A percentile compares a stretch with the other conserved stretches of the same genome.
phyloP scores from a whole-genome alignment of 2,329 filamentous ascomycete species.

The Diaporthe destruens region DNA sequence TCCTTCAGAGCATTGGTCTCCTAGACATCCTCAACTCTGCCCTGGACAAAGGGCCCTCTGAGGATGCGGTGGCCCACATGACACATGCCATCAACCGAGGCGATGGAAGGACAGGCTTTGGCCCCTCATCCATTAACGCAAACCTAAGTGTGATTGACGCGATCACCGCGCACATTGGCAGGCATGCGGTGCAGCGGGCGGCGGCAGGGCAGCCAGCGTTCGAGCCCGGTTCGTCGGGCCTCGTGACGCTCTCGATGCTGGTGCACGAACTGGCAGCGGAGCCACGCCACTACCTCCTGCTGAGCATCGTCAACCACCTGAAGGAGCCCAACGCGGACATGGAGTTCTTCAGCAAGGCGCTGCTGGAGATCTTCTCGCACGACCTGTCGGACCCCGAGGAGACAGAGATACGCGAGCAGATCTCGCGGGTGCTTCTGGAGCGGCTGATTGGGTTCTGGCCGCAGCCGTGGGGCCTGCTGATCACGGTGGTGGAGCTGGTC shows the following conservation, averaged over 20 bases:
- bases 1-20: slow-evolving; percentile 67
- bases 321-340: slow-evolving; percentile 91
- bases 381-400: slow-evolving; percentile 82
- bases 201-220: slow-evolving; percentile 74
- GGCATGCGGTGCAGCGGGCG: slow-evolving; percentile 74
- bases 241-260: slow-evolving; percentile 80
- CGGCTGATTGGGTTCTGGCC: slow-evolving; percentile 89
- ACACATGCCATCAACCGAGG: slow-evolving; percentile 77
- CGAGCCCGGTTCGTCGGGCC: slow-evolving; percentile 73
- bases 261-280: slow-evolving; percentile 81
- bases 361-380: slow-evolving; percentile 86
- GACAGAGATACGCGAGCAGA: slow-evolving; percentile 87
- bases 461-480: slow-evolving; percentile 94
- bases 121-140: slow-evolving; percentile 75
- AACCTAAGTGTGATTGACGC: slow-evolving; percentile 82
- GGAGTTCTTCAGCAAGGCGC: slow-evolving; percentile 88
- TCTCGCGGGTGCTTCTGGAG: slow-evolving; percentile 89
- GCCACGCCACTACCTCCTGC: slow-evolving; percentile 85
- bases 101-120: slow-evolving; percentile 71
- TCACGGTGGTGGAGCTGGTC: slow-evolving; percentile 87
- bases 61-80: slow-evolving; percentile 82
- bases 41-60: slow-evolving; percentile 71
- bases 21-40: slow-evolving; percentile 71
- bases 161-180: slow-evolving; percentile 85
- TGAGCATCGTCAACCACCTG: slow-evolving; percentile 90